A percentile compares a stretch with the other conserved stretches of the same genome.
phyloP scores from a whole-genome alignment of 768 basidiomycete genomes.

The Lyophyllum shimeji region DNA sequence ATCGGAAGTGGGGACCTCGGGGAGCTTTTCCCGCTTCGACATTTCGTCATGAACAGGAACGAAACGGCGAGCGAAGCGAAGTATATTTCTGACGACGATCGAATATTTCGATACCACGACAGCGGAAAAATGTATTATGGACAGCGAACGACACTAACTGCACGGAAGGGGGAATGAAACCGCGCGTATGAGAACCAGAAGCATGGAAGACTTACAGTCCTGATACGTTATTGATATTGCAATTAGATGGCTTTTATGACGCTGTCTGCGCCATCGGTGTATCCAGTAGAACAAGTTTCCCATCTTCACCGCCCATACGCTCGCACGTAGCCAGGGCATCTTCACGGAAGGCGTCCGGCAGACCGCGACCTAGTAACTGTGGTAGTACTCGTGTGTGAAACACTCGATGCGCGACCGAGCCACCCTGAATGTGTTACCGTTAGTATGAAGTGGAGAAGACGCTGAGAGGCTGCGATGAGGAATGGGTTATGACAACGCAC shows the following conservation, averaged over 20 bases:
- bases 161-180: neutral
- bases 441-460: conserved; percentile 3
- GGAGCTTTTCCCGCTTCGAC: neutral
- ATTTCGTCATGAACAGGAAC: neutral
- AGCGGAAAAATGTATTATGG: conserved; percentile 1
- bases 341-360: conserved; percentile 47
- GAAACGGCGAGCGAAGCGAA: neutral
- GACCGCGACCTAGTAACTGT: conserved; percentile 36
- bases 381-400: conserved; percentile 54
- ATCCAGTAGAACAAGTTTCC: conserved; percentile 25
- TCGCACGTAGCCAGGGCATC: conserved; percentile 43
- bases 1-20: no score
- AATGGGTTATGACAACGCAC: conserved; percentile 44
- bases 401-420: conserved; percentile 43
- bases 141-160: neutral
- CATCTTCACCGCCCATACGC: conserved; percentile 50
- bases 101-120: neutral
- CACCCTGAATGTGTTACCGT: conserved; percentile 37
- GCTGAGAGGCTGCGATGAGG: neutral
- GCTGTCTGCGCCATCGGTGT: conserved; percentile 1
- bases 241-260: conserved; percentile 8
- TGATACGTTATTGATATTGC: conserved; percentile 13
- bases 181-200: neutral
- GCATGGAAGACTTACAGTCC: conserved; percentile 14
- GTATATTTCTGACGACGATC: neutral